A percentile compares a stretch with the other conserved stretches of the same genome.
Conservation (phyloP, 1,284 basidiomycete genomes). For the Thecaphora thlaspeos region DNA sequence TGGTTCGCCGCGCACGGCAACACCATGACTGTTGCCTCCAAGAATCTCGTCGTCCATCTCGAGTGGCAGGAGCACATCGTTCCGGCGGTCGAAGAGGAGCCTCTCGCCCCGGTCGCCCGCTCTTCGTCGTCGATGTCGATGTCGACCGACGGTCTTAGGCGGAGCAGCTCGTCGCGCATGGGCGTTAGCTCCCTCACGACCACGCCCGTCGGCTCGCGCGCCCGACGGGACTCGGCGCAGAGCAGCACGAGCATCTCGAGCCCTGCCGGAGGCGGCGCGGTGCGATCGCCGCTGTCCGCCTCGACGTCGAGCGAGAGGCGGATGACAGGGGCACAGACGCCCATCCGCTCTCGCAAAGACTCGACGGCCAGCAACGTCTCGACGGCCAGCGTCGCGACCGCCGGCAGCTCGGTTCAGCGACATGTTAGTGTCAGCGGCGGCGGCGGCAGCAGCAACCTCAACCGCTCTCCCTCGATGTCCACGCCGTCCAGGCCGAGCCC, state of each 20-base stretch:
- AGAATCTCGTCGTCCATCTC: slow-evolving; percentile 79
- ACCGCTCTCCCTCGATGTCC: slow-evolving; percentile 2
- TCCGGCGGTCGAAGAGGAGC: slow-evolving; percentile 12
- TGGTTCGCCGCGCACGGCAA: slow-evolving; percentile 85
- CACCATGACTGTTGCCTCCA: slow-evolving; percentile 86
- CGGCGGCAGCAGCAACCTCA: background rate
- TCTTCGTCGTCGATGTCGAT: too few relatives aligned
- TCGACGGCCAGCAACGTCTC: slow-evolving; percentile 35
- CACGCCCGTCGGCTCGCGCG: slow-evolving; percentile 15
- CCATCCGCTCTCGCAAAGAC: slow-evolving; percentile 18
- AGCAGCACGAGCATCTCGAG: slow-evolving; percentile 23
- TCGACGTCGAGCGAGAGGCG: background rate
- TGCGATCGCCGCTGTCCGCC: slow-evolving; percentile 1
- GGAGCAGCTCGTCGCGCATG: slow-evolving; percentile 22
- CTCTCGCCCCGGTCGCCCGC: too few relatives aligned
- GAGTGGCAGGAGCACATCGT: slow-evolving; percentile 75
- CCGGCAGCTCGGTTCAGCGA: slow-evolving; percentile 14
- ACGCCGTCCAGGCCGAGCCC: slow-evolving; percentile 27
- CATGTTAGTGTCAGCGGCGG: slow-evolving; percentile 7
- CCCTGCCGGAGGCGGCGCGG: background rate
- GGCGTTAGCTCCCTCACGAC: slow-evolving; percentile 7
- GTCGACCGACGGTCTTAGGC: slow-evolving; percentile 17
- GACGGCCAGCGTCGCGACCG: slow-evolving; percentile 11
- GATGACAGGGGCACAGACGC: background rate
- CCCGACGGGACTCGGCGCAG: slow-evolving; percentile 32